Evolutionary conservation across 768 basidiomycete species (phyloP), one percentile per base, ranked within the genome.

Genomic region (Tricholoma saponaceum): DNA sequence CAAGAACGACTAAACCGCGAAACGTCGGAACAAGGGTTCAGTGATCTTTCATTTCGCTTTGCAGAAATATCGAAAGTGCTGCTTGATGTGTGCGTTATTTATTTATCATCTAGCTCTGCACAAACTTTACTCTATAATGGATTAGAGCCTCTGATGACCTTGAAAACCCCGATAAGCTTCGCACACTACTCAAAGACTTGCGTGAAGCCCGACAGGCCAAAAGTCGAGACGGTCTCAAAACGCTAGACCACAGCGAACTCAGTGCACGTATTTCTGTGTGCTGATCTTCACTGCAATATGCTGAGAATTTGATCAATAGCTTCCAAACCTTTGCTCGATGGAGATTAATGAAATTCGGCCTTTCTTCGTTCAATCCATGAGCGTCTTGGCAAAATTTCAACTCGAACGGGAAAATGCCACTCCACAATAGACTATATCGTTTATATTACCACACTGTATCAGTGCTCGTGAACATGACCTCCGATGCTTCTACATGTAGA

Each of bases 181-280:
- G 92, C 5, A 86, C 87, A 5, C 73, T 98, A 2, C 80, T 98
- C 18, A 95, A 98, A 70, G 95, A 97, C 67, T 77, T 98, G n/a
- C 88, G 95, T 12, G 95, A 98, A 75, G 92, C 92, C 12, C 82
- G 97, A 37, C 96, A 98, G 69, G 90, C 95, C 7, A 99, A 99
- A 68, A 88, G 90, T 73, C 76, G 95, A 59, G 84, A 90, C 55
- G 95, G 95, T 79, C 74, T 98, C 2, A 78, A 81, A 58, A 83
- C 82, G 58, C 78, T 97, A 26, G 90, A 95, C 69, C 83, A 91
- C 66, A 89, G 84, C 61, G 89, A 91, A 69, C 79, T 94, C 25
- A 85, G 84, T 72, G 92, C 92, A 69, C 41, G 6, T 30, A 57
- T 12, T 33, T 50, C 44, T 54, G 43, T 47, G 37, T 23, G 44